Evolutionary conservation across 495 filamentous ascomycete genomes (phyloP).

Genomic region (Daldinia grandis): DNA sequence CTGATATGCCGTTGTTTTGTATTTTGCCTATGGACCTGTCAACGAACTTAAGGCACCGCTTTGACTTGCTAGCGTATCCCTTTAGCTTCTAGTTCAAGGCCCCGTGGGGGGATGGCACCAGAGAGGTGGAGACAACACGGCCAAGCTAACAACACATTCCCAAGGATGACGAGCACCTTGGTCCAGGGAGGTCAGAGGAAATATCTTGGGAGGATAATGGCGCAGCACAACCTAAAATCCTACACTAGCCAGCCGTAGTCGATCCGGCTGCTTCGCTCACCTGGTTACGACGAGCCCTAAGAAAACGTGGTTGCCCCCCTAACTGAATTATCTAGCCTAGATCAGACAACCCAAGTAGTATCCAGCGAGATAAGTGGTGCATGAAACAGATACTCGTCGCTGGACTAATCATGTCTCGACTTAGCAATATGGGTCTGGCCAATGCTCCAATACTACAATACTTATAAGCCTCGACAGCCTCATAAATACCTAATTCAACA

Average conservation of each 20-base stretch:
- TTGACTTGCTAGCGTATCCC: constrained; percentile 32
- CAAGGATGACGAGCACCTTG: constrained; percentile 5
- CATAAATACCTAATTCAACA: constrained; percentile 6
- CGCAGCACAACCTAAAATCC: constrained; percentile 6
- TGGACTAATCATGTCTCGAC: background rate
- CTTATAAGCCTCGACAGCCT: background rate
- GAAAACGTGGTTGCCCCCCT: constrained; percentile 24
- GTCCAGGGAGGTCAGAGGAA: background rate
- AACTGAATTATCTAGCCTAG: constrained; percentile 12
- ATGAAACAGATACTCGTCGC: constrained; percentile 17
- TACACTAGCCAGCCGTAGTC: constrained; percentile 7
- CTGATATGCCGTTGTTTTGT: background rate
- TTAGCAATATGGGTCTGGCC: constrained; percentile 5
- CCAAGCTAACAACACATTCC: constrained; percentile 7
- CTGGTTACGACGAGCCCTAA: background rate
- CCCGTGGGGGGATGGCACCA: constrained; percentile 22
- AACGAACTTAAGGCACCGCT: constrained; percentile 16
- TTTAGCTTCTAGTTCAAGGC: constrained; percentile 27
- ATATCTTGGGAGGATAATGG: background rate
- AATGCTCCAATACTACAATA: background rate
- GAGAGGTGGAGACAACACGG: constrained; percentile 26
- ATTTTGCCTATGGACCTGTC: background rate
- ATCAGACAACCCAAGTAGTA: constrained; percentile 5
- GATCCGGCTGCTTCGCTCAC: constrained; percentile 16
- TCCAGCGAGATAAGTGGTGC: constrained; percentile 6